Conservation (phyloP, 164 flowering plant genomes). For the Vitis rotundifolia region DNA sequence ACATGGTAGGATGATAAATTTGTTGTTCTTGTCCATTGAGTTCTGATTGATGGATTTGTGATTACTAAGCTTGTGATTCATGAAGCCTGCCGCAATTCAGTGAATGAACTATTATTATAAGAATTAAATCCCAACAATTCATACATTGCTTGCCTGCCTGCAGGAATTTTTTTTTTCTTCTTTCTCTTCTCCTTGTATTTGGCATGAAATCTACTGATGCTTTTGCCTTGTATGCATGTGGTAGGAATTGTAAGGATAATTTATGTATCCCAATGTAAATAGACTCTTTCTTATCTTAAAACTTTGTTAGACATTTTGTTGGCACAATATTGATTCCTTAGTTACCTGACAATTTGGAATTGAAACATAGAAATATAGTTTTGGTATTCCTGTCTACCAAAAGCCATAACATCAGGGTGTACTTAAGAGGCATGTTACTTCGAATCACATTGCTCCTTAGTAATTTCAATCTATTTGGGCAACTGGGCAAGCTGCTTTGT, state of each 20-base stretch:
- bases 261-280: too few species aligned
- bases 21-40: background rate
- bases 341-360: too few species aligned
- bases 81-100: background rate
- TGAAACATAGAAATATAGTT: background rate
- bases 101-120: background rate
- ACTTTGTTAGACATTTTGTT: too few species aligned
- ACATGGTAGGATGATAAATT: conserved; percentile 25
- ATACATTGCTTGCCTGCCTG: too few species aligned
- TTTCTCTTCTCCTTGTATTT: too few species aligned
- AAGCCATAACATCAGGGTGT: background rate
- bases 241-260: too few species aligned
- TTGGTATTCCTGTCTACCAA: background rate
- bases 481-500: background rate
- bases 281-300: too few species aligned
- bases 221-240: too few species aligned
- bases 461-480: background rate
- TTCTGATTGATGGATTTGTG: background rate
- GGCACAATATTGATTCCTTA: too few species aligned
- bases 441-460: background rate
- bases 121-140: too few species aligned
- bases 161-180: too few species aligned
- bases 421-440: background rate
- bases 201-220: too few species aligned
- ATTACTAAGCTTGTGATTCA: background rate